A percentile compares a stretch with the other conserved stretches of the same genome.
Conservation (phyloP, 2,329 filamentous ascomycete genomes). For the Pseudogymnoascus sp. region DNA sequence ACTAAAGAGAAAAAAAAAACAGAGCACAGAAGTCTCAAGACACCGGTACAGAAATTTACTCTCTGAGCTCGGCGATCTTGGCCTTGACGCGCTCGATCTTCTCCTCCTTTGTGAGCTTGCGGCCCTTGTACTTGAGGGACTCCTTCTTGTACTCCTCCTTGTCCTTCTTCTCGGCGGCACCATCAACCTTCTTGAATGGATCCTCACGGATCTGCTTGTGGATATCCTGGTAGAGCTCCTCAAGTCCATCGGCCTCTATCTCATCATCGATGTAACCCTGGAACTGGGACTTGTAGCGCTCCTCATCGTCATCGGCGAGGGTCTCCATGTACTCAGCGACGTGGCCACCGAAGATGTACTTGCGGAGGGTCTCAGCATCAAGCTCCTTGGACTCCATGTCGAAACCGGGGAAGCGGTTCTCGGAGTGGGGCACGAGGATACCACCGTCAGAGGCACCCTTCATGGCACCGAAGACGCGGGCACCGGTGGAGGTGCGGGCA, state of each 20-base stretch:
- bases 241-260: conserved; percentile 88
- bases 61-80: conserved; percentile 77
- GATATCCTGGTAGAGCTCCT: conserved; percentile 92
- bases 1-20: conserved; percentile 8
- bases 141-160: conserved; percentile 97
- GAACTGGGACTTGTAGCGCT: conserved; percentile 99
- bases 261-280: conserved; percentile 95
- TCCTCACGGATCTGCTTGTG: conserved; percentile 97
- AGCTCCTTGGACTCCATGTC: conserved; percentile 98
- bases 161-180: conserved; percentile 75
- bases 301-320: conserved; percentile 98
- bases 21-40: conserved; percentile 10
- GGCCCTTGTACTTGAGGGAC: conserved; percentile 76
- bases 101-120: conserved; percentile 77
- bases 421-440: conserved; percentile 93
- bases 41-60: conserved; percentile 22
- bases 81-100: conserved; percentile 75
- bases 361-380: conserved; percentile 91
- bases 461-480: conserved; percentile 98
- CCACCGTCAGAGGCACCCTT: conserved; percentile 99
- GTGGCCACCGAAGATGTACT: conserved; percentile 98
- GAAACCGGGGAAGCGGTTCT: conserved; percentile 99
- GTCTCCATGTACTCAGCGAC: conserved; percentile 99
- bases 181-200: conserved; percentile 86
- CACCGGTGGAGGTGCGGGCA: conserved; percentile 92